phyloP scores from a whole-genome alignment of 2,329 filamentous ascomycete species.

The Cryphonectria japonica region DNA sequence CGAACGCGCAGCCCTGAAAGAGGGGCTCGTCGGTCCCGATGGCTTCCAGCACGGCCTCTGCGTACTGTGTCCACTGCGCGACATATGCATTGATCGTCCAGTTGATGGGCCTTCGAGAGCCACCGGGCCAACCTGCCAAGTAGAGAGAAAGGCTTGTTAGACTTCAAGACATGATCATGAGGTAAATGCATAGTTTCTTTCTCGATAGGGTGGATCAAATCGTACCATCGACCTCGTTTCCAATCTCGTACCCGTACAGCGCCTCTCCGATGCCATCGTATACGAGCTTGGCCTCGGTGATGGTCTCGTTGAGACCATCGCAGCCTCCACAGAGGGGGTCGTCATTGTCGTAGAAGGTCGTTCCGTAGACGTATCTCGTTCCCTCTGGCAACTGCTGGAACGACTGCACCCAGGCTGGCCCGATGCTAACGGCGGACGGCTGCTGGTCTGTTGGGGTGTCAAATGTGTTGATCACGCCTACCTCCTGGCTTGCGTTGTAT shows the following conservation, averaged over 20 bases:
- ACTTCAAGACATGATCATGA: neutral
- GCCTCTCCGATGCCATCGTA: constrained; percentile 13
- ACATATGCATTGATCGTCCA: constrained; percentile 19
- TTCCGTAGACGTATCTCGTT: constrained; percentile 18
- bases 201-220: neutral
- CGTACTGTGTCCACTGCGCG: constrained; percentile 17
- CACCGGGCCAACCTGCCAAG: constrained; percentile 14
- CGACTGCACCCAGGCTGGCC: constrained; percentile 19
- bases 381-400: constrained; percentile 17
- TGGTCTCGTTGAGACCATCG: constrained; percentile 7
- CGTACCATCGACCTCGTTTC: constrained; percentile 20
- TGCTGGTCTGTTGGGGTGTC: constrained; percentile 15
- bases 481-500: constrained; percentile 18
- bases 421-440: constrained; percentile 20
- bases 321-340: neutral
- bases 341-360: constrained; percentile 15
- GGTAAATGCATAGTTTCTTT: neutral
- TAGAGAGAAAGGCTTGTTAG: neutral
- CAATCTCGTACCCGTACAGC: constrained; percentile 17
- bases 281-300: constrained; percentile 12
- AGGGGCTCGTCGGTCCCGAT: constrained; percentile 14
- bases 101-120: constrained; percentile 5
- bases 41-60: constrained; percentile 3
- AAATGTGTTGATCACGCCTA: constrained; percentile 16
- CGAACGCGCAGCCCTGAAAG: constrained; percentile 19